phyloP scores from a whole-genome alignment of 2,329 filamentous ascomycete species.

The Cladophialophora yegresii region DNA sequence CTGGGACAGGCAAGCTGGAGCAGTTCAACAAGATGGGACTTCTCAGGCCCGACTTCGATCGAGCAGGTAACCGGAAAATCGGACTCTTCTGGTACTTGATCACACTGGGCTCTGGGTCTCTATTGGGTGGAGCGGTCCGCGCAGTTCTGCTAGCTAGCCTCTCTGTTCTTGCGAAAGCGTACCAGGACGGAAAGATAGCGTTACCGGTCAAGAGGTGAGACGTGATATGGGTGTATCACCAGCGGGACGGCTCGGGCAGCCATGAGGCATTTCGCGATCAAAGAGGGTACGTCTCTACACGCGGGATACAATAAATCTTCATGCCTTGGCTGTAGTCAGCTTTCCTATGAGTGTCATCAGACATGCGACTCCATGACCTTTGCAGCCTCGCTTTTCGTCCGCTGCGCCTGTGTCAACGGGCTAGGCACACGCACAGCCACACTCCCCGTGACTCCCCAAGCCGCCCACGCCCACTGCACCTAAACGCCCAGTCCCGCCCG shows the following conservation, averaged over 20 bases:
- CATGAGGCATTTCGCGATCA: not conserved
- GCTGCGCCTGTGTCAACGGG: not conserved
- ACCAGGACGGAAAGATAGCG: not conserved
- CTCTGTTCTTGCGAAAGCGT: conserved; percentile 18
- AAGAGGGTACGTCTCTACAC: too few relatives aligned
- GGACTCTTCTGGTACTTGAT: conserved; percentile 33
- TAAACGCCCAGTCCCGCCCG: not conserved
- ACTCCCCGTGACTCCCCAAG: conserved; percentile 3
- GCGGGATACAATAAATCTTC: too few relatives aligned
- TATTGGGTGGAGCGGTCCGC: conserved; percentile 22
- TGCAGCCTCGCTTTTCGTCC: not conserved
- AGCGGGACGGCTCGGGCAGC: conserved; percentile 1
- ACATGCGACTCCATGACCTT: not conserved
- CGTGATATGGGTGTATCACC: not conserved
- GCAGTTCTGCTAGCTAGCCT: conserved; percentile 24
- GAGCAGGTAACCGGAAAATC: conserved; percentile 50
- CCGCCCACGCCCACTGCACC: not conserved
- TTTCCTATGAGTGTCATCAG: not conserved
- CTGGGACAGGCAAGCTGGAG: conserved; percentile 53
- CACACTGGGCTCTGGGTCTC: conserved; percentile 33
- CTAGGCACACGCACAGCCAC: conserved; percentile 1
- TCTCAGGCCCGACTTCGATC: conserved; percentile 62
- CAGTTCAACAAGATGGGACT: conserved; percentile 55
- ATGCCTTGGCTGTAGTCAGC: not conserved
- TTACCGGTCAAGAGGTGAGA: conserved; percentile 8